Base-by-base conservation (phyloP, 2,329 filamentous ascomycete genomes). In the Scedosporium apiospermum region DNA sequence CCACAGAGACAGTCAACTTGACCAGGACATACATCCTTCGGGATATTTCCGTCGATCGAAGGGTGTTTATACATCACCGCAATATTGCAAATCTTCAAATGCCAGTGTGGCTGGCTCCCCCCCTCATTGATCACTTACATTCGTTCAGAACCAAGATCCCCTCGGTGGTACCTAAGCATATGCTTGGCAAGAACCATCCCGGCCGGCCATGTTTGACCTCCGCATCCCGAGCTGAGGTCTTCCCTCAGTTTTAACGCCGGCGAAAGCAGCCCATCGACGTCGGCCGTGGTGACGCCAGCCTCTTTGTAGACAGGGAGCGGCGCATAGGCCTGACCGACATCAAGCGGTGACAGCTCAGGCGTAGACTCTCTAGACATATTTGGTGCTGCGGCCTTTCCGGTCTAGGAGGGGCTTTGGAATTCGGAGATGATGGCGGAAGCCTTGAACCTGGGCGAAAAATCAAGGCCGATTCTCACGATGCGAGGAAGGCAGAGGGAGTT, bases 201-300 rank as follows among this genome's bases (percentile, higher is more conserved):
- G 0, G 93, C 93, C 3, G 93, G 93, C 95, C 95, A 98, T 10
- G 96, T 82, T 75, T 96, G 90, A 2, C 95, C 95, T 58, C 95
- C 95, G 74, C 95, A 98, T 65, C 95, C 95, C 66, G 90, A 85
- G 63, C 84, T 85, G 58, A 96, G 82, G 74, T 98, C 93, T 74
- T 97, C 92, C 69, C 90, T 89, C 16, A 98, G 83, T 64, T 83
- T 80, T 65, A 98, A 81, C 10, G 89, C 87, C 58, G 82, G 77
- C 21, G 80, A 75, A 41, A 97, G 80, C 61, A 95, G 82, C 46
- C 90, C 88, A 65, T 89, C 88, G 70, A 98, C 95, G 69, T 83
- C 78, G 61, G 85, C 74, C 27, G 73, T 73, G 16, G 77, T 79
- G 58, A 80, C 81, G 58, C 78, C 79, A 18, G 83, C 80, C 1